Percentiles rank a stretch among this genome's conserved stretches.
phyloP scores from a whole-genome alignment of 345 rosid genomes.

The Citrus medica region DNA sequence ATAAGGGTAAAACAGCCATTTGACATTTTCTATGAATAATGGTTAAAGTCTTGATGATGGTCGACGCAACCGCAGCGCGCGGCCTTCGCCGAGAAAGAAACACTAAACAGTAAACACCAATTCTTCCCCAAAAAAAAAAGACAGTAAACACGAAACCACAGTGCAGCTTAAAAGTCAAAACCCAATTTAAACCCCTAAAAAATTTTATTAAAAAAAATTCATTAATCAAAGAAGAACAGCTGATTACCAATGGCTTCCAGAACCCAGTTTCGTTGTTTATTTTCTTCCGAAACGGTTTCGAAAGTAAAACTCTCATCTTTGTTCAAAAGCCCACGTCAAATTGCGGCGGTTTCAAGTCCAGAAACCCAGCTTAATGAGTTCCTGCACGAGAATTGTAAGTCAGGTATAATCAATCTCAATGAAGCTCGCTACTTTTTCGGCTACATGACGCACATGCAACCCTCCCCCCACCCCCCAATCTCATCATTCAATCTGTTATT shows the following conservation, averaged over 20 bases:
- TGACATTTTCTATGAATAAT: no score
- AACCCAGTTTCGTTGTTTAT: background rate
- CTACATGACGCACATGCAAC: slow-evolving; percentile 2
- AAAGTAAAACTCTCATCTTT: background rate
- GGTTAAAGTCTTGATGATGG: no score
- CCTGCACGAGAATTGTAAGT: slow-evolving; percentile 1
- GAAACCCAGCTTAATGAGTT: background rate
- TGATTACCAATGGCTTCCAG: background rate
- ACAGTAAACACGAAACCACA: no score
- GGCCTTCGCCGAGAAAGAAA: no score
- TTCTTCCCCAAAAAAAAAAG: no score
- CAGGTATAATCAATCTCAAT: background rate
- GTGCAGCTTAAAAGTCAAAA: no score
- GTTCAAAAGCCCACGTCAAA: background rate
- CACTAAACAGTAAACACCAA: no score
- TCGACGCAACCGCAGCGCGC: no score
- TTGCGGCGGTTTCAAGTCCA: background rate
- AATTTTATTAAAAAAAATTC: no score
- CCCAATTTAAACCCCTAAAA: no score
- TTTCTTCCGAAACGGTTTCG: background rate
- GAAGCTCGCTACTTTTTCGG: background rate
- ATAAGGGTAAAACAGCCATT: no score
- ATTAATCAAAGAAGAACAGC: background rate
- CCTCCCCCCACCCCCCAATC: background rate
- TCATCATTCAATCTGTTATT: background rate